Base-by-base conservation (phyloP, 1,284 basidiomycete species). In the Apiotrichum siamense region DNA sequence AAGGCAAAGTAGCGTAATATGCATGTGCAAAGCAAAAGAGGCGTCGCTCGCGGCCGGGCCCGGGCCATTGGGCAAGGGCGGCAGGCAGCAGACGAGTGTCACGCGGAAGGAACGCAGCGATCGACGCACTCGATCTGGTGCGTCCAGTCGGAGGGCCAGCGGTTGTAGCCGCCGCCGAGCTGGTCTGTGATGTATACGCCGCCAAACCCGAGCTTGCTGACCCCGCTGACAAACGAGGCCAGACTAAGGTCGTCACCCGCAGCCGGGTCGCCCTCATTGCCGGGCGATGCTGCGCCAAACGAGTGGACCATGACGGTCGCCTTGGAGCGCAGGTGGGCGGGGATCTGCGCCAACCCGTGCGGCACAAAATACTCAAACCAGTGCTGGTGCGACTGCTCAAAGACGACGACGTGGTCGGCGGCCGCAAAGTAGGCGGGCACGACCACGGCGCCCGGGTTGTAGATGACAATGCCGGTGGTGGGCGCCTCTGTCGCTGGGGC, bases 361-460 rank as follows among this genome's bases (percentile, higher is more conserved):
- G 15, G 25, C 17, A 51, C 44, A 26, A 46, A 47, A 21, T 42
- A 37, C 20, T 35, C 25, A 33, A 24, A 36, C 38, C 44, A 51
- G n/a, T 42, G 38, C 25, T 43, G 18, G 11, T 29, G 32, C 15
- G 24, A 29, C 44, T 51, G 44, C 32, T 51, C 50, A 17, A 51
- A 51, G 9, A 51, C 50, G 32, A 51, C 50, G 10, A 35, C 33
- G 25, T 35, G 32, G 39, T 51, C 44, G 5, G 44, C 44, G 38
- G 46, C 50, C 32, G 46, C 44, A 21, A 46, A 23, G 26, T 37
- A 51, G 2, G 44, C 50, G 4, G 18, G 32, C 7, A 25, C 38
- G 18, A 51, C 50, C 20, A 51, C 50, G 6, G 36, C 40, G 2
- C 50, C 50, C 5, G 50, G 50, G 40, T 51, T 51, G 44, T 51